phyloP scores from a whole-genome alignment of 805 yeast species.

The Jamesozyma jinghongensis region DNA sequence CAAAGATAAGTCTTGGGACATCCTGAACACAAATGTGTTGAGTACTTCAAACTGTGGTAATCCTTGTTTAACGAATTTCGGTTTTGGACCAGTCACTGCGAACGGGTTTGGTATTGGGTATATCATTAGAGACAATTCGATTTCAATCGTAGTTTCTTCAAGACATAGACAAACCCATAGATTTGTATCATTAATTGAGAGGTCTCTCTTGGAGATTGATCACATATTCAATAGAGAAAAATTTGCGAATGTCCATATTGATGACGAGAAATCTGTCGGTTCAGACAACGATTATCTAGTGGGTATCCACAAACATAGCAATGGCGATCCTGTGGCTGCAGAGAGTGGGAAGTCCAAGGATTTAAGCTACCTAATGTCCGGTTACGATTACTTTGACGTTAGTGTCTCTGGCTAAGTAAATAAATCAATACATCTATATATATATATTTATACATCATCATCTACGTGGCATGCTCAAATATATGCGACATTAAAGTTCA shows the following conservation, averaged over 20 bases:
- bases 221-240: conserved; percentile 34
- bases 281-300: conserved; percentile 5
- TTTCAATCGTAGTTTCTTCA: conserved; percentile 74
- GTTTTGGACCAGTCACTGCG: conserved; percentile 84
- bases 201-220: conserved; percentile 53
- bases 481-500: neutral
- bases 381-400: conserved; percentile 75
- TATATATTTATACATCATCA: neutral
- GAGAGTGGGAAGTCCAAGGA: conserved; percentile 26
- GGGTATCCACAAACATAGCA: conserved; percentile 3
- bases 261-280: neutral
- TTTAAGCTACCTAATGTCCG: conserved; percentile 50
- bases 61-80: conserved; percentile 77
- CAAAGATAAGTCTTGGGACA: conserved; percentile 83
- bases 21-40: conserved; percentile 66
- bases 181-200: conserved; percentile 56
- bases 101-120: conserved; percentile 94
- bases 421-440: neutral
- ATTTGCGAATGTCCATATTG: neutral
- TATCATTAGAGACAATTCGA: conserved; percentile 70
- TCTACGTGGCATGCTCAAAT: too few relatives aligned
- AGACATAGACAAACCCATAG: conserved; percentile 83
- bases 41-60: conserved; percentile 90
- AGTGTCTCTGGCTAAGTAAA: conserved; percentile 19
- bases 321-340: neutral